Evolutionary conservation across 2,329 filamentous ascomycete species (phyloP).

Genomic region (Colletotrichum noveboracense): DNA sequence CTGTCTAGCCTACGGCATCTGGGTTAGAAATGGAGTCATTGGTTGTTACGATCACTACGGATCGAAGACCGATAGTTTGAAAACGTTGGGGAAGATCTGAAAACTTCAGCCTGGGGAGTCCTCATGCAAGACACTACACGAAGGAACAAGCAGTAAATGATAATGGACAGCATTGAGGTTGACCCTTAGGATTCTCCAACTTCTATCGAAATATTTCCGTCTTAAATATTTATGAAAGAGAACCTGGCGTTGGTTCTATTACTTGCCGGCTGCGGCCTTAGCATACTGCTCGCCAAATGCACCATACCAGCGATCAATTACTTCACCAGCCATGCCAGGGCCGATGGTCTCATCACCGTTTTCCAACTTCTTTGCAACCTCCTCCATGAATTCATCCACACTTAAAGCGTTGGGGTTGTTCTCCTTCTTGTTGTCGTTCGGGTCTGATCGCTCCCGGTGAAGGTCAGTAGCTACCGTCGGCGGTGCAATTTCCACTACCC

Average conservation of each 20-base stretch:
- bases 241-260: background rate
- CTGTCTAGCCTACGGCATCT: background rate
- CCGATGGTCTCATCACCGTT: constrained; percentile 52
- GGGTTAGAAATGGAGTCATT: background rate
- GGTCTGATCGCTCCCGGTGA: constrained; percentile 59
- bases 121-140: rapidly evolving
- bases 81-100: background rate
- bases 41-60: background rate
- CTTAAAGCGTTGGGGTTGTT: constrained; percentile 47
- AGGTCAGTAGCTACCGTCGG: constrained; percentile 60
- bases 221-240: background rate
- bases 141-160: background rate
- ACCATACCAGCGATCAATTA: constrained; percentile 42
- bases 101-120: background rate
- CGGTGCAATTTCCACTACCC: constrained; percentile 61
- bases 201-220: rapidly evolving
- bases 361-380: constrained; percentile 49
- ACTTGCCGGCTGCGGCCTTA: background rate
- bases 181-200: rapidly evolving
- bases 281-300: constrained; percentile 35
- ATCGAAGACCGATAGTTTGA: background rate
- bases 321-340: constrained; percentile 42
- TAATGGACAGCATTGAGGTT: rapidly evolving
- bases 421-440: constrained; percentile 64
- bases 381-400: constrained; percentile 59